These are phyloP conservation scores for Termitomyces sp. DNA, from an alignment of 768 basidiomycete genomes.

Conservation along the genomic window DNA sequence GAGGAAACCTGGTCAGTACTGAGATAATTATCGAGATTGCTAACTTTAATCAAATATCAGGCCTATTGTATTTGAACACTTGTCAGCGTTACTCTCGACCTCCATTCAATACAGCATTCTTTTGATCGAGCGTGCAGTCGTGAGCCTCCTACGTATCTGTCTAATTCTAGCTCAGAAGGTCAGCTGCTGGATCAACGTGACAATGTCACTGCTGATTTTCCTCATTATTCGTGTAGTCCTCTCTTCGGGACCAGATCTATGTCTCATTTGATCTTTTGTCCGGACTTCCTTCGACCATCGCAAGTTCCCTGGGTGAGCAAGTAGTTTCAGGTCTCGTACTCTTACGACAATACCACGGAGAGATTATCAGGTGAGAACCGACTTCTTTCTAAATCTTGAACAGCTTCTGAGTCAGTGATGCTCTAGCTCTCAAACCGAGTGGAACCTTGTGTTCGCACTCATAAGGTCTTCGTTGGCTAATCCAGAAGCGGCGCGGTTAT, in stretches of 20 bases:
- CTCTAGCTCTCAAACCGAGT: constrained; percentile 84
- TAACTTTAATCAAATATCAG: constrained; percentile 33
- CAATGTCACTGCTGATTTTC: constrained; percentile 4
- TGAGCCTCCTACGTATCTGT: constrained; percentile 81
- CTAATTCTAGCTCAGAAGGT: constrained; percentile 78
- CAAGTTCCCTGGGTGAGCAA: constrained; percentile 86
- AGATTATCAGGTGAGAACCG: constrained; percentile 55
- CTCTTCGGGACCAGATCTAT: constrained; percentile 89
- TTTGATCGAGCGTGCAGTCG: constrained; percentile 90
- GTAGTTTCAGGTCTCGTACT: constrained; percentile 76
- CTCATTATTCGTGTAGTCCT: constrained; percentile 39
- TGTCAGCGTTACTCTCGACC: constrained; percentile 72
- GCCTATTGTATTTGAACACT: constrained; percentile 93
- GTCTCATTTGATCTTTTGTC: constrained; percentile 89
- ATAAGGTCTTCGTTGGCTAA: constrained; percentile 82
- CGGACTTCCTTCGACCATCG: constrained; percentile 67
- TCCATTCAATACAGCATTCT: constrained; percentile 83
- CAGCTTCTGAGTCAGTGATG: neutral
- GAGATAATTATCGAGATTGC: neutral
- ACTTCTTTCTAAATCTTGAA: neutral
- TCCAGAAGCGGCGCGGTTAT: constrained; percentile 79
- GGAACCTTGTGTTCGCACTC: constrained; percentile 88
- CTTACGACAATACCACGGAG: constrained; percentile 71
- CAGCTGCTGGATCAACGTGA: constrained; percentile 15
- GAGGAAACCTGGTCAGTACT: constrained; percentile 82